Evolutionary conservation across 768 basidiomycete species (phyloP).

Genomic region (Symmetrospora coprosmae): DNA sequence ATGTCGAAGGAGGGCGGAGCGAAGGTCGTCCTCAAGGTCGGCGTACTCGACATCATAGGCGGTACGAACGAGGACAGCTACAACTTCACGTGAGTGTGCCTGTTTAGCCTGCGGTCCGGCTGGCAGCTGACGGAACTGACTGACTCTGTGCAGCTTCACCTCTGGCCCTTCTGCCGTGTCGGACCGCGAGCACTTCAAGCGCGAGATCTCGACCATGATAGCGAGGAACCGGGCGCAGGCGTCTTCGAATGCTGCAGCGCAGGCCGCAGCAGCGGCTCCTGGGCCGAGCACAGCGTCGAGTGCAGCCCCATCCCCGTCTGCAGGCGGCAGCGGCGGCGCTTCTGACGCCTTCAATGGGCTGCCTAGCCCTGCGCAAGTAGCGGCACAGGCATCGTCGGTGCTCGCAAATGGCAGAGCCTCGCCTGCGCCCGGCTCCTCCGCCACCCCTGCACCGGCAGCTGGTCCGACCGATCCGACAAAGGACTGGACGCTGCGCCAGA

Average conservation of each 20-base stretch:
- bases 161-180: slow-evolving; percentile 46
- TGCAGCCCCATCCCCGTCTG: slow-evolving; percentile 40
- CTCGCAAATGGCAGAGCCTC: background rate
- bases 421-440: slow-evolving; percentile 12
- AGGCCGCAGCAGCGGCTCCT: slow-evolving; percentile 35
- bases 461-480: background rate
- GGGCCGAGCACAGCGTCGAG: slow-evolving; percentile 40
- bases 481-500: slow-evolving; percentile 47
- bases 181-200: slow-evolving; percentile 73
- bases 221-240: slow-evolving; percentile 50
- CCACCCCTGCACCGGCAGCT: slow-evolving; percentile 18
- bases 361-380: background rate
- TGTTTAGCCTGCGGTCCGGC: too few species aligned
- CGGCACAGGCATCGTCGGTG: background rate
- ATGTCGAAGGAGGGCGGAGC: slow-evolving; percentile 71
- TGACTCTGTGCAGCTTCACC: slow-evolving; percentile 45
- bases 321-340: background rate
- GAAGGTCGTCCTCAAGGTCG: slow-evolving; percentile 64
- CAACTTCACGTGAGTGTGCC: slow-evolving; percentile 51
- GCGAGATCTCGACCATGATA: slow-evolving; percentile 61
- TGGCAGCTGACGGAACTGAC: background rate
- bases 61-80: slow-evolving; percentile 47
- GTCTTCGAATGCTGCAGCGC: slow-evolving; percentile 33
- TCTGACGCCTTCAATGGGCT: background rate
- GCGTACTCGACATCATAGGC: slow-evolving; percentile 46